These are phyloP conservation scores for Pseudocercospora musae DNA, from an alignment of 2,329 filamentous ascomycete genomes.

Conservation along the genomic window DNA sequence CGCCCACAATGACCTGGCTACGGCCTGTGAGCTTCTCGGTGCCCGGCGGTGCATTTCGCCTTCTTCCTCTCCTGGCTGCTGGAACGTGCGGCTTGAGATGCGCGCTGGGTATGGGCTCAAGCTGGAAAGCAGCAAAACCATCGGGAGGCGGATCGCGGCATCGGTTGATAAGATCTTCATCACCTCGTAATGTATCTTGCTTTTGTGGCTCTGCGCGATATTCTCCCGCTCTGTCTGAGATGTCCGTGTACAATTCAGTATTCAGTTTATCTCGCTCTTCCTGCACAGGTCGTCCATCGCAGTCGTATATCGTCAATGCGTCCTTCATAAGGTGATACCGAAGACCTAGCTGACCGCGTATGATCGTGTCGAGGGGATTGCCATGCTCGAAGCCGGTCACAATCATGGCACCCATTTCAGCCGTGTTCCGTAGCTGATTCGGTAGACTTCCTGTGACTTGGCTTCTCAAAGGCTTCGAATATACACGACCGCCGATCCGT, in stretches of 20 bases:
- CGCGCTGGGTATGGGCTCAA: constrained; percentile 33
- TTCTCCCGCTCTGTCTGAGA: constrained; percentile 83
- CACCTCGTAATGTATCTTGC: constrained; percentile 72
- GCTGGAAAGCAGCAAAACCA: constrained; percentile 30
- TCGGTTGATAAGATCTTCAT: constrained; percentile 75
- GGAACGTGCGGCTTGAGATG: constrained; percentile 31
- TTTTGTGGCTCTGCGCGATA: constrained; percentile 77
- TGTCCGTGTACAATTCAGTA: constrained; percentile 91
- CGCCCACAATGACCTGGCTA: constrained; percentile 67
- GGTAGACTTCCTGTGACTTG: constrained; percentile 54
- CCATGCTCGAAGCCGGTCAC: constrained; percentile 95
- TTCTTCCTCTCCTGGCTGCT: constrained; percentile 31
- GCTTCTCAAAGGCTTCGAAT: constrained; percentile 70
- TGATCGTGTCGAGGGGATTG: constrained; percentile 86
- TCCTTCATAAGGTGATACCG: constrained; percentile 78
- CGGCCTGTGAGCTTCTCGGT: constrained; percentile 65
- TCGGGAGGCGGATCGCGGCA: constrained; percentile 66
- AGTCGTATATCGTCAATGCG: constrained; percentile 85
- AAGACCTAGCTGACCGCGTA: constrained; percentile 84
- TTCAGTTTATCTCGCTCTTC: constrained; percentile 74
- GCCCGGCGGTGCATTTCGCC: constrained; percentile 49
- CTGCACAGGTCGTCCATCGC: constrained; percentile 73
- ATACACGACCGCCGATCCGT: constrained; percentile 86
- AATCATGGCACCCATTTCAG: constrained; percentile 97
- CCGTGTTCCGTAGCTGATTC: constrained; percentile 65